Conservation (phyloP, 768 basidiomycete genomes). For the Hebeloma cylindrosporum region DNA sequence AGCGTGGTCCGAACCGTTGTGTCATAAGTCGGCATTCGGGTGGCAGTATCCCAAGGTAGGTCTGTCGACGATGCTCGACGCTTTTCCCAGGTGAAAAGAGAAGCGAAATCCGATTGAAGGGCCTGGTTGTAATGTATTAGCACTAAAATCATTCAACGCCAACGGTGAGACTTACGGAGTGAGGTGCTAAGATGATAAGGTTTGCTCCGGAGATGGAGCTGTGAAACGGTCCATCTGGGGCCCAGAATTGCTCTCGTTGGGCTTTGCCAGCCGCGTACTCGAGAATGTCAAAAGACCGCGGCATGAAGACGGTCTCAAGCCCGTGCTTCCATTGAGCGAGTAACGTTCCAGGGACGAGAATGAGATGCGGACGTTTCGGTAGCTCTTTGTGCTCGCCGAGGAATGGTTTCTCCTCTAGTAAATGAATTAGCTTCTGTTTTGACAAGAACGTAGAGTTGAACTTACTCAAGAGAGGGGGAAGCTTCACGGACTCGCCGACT, state of each 20-base stretch:
- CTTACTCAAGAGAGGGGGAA: too few relatives aligned
- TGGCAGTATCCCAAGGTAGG: slow-evolving; percentile 21
- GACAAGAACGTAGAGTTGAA: too few relatives aligned
- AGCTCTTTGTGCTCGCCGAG: too few relatives aligned
- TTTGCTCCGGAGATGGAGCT: slow-evolving; percentile 5
- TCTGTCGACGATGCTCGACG: neutral
- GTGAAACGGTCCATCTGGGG: slow-evolving; percentile 8
- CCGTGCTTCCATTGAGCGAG: slow-evolving; percentile 22
- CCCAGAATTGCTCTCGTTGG: slow-evolving; percentile 19
- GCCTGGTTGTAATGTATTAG: slow-evolving; percentile 15
- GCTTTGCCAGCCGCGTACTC: slow-evolving; percentile 16
- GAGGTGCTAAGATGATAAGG: slow-evolving; percentile 22
- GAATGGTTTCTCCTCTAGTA: too few relatives aligned
- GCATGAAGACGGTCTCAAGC: slow-evolving; percentile 14
- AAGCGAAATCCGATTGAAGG: slow-evolving; percentile 17
- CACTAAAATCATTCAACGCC: neutral
- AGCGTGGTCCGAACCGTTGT: slow-evolving; percentile 7
- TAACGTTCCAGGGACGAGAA: slow-evolving; percentile 24
- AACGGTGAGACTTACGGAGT: slow-evolving; percentile 21
- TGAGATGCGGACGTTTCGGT: slow-evolving; percentile 17
- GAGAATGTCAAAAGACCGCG: slow-evolving; percentile 23
- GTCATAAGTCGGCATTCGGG: neutral
- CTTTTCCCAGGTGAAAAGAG: neutral
- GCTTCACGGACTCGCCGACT: too few relatives aligned
- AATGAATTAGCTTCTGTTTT: too few relatives aligned